Percentiles rank a stretch among this genome's conserved stretches.
Evolutionary conservation across 768 basidiomycete species (phyloP).

Genomic region (Gloeopeniophorella convolvens): DNA sequence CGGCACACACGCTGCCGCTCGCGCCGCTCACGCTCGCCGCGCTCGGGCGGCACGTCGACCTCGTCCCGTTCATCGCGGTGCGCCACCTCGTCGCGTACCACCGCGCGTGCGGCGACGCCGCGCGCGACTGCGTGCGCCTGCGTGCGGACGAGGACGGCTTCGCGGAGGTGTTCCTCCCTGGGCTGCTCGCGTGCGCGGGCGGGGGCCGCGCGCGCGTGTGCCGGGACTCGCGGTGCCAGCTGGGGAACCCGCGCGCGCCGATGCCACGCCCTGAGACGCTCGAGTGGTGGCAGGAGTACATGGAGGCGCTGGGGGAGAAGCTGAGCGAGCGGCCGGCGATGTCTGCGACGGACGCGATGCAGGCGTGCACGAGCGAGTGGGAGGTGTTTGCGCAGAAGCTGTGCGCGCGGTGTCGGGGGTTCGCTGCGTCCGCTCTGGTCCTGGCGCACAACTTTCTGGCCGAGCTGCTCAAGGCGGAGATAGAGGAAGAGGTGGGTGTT

Average conservation of each 20-base stretch:
- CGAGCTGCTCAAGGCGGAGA: constrained; percentile 1
- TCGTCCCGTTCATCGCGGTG: constrained; percentile 7
- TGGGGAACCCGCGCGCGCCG: not conserved
- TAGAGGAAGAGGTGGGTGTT: constrained; percentile 5
- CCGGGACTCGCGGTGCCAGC: constrained; percentile 2
- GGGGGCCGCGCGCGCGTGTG: not conserved
- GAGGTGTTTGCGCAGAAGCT: not conserved
- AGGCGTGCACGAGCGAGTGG: constrained; percentile 1
- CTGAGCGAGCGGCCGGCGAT: not conserved
- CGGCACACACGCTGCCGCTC: not conserved
- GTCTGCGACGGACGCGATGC: not conserved
- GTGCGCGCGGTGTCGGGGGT: constrained; percentile 6
- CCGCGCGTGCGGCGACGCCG: not conserved
- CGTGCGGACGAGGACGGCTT: constrained; percentile 6
- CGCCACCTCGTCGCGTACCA: constrained; percentile 6
- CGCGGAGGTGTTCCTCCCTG: not conserved
- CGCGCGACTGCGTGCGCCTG: not conserved
- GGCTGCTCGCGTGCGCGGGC: not conserved
- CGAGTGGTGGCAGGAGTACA: constrained; percentile 1
- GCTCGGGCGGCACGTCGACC: constrained; percentile 5
- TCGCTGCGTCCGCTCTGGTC: not conserved
- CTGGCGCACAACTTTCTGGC: constrained; percentile 1
- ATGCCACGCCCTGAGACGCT: not conserved
- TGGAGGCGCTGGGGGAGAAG: not conserved
- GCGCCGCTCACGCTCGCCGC: constrained; percentile 2